These are phyloP conservation scores for Amyloporia xantha DNA, from an alignment of 768 basidiomycete genomes.

Conservation along the genomic window DNA sequence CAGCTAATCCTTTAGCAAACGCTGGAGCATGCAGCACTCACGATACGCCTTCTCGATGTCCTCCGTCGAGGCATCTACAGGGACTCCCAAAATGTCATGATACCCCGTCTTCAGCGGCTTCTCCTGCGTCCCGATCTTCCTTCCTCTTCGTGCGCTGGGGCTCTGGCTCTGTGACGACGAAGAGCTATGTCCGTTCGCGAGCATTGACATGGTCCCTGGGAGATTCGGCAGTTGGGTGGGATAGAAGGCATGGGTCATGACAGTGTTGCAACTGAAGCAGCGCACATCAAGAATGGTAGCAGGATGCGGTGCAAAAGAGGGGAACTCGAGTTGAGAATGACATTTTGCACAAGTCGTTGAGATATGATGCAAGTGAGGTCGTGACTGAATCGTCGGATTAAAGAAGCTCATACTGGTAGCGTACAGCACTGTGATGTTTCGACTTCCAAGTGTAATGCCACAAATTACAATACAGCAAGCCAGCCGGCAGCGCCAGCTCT, in stretches of 20 bases:
- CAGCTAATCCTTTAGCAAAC: not conserved
- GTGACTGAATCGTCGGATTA: constrained; percentile 61
- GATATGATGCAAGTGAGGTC: constrained; percentile 62
- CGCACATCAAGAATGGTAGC: constrained; percentile 57
- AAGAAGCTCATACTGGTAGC: too few relatives aligned
- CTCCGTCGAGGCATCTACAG: constrained; percentile 68
- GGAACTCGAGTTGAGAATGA: constrained; percentile 54
- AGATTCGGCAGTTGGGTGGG: constrained; percentile 45
- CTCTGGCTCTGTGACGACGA: constrained; percentile 20
- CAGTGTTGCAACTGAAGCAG: constrained; percentile 60
- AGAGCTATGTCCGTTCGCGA: constrained; percentile 4
- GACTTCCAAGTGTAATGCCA: too few relatives aligned
- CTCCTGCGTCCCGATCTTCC: constrained; percentile 87
- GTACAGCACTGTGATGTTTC: too few relatives aligned
- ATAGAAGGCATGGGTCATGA: constrained; percentile 63
- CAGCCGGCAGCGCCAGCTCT: too few relatives aligned
- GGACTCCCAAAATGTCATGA: constrained; percentile 78
- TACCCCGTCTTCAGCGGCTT: constrained; percentile 86
- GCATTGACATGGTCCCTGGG: constrained; percentile 4
- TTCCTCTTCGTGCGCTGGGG: constrained; percentile 40
- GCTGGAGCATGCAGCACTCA: constrained; percentile 26
- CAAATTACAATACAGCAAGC: too few relatives aligned
- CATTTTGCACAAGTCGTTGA: constrained; percentile 57
- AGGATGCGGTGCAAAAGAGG: constrained; percentile 45
- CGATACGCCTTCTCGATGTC: constrained; percentile 93